These are phyloP conservation scores for Leptosphaerulina australis DNA, from an alignment of 2,329 filamentous ascomycete genomes.

Conservation along the genomic window DNA sequence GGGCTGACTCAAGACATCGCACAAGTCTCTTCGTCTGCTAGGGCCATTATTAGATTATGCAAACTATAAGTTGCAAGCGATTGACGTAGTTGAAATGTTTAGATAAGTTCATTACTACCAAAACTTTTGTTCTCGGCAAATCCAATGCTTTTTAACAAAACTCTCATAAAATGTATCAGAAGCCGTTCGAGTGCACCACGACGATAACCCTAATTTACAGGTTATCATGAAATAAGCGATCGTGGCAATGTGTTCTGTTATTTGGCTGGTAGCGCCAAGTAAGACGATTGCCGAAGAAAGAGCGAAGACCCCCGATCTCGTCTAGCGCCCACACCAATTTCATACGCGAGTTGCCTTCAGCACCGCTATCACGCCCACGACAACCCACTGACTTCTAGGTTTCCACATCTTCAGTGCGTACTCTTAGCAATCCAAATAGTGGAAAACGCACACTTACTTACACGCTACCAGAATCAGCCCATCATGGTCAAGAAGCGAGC, in stretches of 20 bases:
- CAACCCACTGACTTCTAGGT: conserved; percentile 47
- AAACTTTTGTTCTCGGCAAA: too few species aligned
- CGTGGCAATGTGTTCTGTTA: background rate
- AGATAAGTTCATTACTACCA: too few species aligned
- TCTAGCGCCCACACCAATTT: conserved; percentile 10
- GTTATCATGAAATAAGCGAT: too few species aligned
- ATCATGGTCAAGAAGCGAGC: conserved; percentile 79
- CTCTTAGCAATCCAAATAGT: conserved; percentile 5
- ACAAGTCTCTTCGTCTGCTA: too few species aligned
- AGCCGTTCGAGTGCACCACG: too few species aligned
- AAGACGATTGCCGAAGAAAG: background rate
- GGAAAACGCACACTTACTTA: conserved; percentile 22
- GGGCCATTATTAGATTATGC: too few species aligned
- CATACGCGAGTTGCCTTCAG: conserved; percentile 13
- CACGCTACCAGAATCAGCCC: conserved; percentile 54
- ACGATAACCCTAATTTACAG: too few species aligned
- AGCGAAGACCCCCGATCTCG: background rate
- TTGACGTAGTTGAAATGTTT: too few species aligned
- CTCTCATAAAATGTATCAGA: too few species aligned
- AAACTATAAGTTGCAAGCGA: too few species aligned
- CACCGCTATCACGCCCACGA: conserved; percentile 40
- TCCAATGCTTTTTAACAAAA: too few species aligned
- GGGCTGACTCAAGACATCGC: too few species aligned
- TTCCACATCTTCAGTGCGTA: conserved; percentile 45
- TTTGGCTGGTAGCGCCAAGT: background rate